Percentiles rank a stretch among this genome's conserved stretches.
Evolutionary conservation across 805 yeast species (phyloP).

Genomic region (Phaffomyces antillensis): DNA sequence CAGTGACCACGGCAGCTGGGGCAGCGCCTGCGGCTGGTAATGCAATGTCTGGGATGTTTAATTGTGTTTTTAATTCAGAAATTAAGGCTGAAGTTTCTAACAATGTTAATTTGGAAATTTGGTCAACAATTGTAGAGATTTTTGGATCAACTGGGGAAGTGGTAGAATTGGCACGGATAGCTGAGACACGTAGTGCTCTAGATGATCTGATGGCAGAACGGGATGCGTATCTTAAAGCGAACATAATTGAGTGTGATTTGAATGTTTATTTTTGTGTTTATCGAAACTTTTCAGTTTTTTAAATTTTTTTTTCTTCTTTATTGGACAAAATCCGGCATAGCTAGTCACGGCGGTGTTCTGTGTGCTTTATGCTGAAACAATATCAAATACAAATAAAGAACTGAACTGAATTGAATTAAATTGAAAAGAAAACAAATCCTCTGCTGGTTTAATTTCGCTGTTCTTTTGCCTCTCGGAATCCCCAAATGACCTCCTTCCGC

Average conservation of each 20-base stretch:
- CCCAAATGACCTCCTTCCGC: slow-evolving; percentile 79
- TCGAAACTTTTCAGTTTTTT: not conserved
- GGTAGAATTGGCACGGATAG: slow-evolving; percentile 33
- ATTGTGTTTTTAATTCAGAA: slow-evolving; percentile 66
- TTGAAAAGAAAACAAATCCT: too few relatives aligned
- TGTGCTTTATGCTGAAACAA: too few relatives aligned
- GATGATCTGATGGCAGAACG: slow-evolving; percentile 7
- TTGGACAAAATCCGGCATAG: too few relatives aligned
- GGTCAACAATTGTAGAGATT: slow-evolving; percentile 79
- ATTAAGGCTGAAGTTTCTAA: slow-evolving; percentile 89
- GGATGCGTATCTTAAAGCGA: slow-evolving; percentile 2
- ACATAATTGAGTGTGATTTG: not conserved
- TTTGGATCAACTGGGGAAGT: slow-evolving; percentile 64
- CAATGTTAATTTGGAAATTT: slow-evolving; percentile 83
- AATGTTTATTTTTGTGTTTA: not conserved
- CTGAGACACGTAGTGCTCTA: slow-evolving; percentile 14
- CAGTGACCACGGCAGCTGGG: slow-evolving; percentile 49
- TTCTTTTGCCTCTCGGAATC: too few relatives aligned
- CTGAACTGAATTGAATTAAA: too few relatives aligned
- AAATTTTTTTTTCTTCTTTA: too few relatives aligned
- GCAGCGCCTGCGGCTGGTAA: slow-evolving; percentile 67
- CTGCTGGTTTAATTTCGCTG: too few relatives aligned
- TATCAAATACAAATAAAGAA: too few relatives aligned
- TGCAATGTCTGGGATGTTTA: slow-evolving; percentile 91
- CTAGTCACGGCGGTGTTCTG: too few relatives aligned